These are phyloP conservation scores for Rhizopogon salebrosus DNA, from an alignment of 768 basidiomycete genomes.

Conservation along the genomic window DNA sequence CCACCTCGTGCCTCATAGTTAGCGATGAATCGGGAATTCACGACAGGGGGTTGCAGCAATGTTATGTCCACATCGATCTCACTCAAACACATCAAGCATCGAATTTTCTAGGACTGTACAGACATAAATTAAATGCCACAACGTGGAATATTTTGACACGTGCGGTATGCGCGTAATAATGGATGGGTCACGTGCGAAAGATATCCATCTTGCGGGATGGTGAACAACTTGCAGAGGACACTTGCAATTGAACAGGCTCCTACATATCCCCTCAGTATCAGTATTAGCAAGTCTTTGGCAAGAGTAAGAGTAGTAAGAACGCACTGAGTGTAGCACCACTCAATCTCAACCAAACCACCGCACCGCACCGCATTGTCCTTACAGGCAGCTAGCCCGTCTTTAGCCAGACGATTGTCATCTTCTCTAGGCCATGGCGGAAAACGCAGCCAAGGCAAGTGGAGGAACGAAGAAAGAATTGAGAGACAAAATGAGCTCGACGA, in stretches of 20 bases:
- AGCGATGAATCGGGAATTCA: too few relatives aligned
- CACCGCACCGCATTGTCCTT: too few relatives aligned
- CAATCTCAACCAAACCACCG: not conserved
- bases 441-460: not conserved
- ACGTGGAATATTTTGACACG: not conserved
- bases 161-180: not conserved
- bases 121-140: too few relatives aligned
- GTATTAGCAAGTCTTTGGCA: not conserved
- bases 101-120: too few relatives aligned
- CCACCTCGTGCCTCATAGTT: too few relatives aligned
- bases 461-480: not conserved
- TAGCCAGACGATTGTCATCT: not conserved
- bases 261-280: not conserved
- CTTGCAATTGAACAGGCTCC: too few relatives aligned
- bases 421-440: not conserved
- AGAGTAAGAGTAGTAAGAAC: not conserved
- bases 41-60: too few relatives aligned
- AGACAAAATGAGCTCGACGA: slow-evolving; percentile 1
- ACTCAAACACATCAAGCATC: too few relatives aligned
- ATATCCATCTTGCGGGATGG: not conserved
- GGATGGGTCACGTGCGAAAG: not conserved
- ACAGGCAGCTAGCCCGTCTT: not conserved
- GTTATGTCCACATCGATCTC: too few relatives aligned
- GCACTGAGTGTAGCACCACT: not conserved
- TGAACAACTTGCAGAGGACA: too few relatives aligned